Evolutionary conservation across 139 green algal genomes (phyloP), one percentile per base, ranked within the genome.

Genomic region (Zygnema cylindricum): DNA sequence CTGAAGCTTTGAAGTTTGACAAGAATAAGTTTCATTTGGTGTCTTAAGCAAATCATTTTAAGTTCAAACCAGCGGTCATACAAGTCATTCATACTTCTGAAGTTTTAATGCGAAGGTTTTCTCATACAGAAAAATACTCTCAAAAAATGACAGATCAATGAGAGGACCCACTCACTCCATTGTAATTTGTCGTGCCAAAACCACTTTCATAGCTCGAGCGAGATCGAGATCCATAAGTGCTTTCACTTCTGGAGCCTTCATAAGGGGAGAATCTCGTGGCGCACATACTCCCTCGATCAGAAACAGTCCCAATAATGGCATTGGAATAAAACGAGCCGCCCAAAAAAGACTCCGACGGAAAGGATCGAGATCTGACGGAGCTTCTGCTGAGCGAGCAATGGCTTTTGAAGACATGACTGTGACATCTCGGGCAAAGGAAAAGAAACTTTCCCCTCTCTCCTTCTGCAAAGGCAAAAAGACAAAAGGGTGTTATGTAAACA

Each of bases 271-370:
- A 93, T 55, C 86, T 33, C 39, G 35, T 2, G 71, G 86, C 23
- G 85, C 73, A 36, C 84, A 91, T 49, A 92, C 71, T 16, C 87
- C 42, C 55, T 91, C 42, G 22, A 92, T 91, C 43, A 92, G 38
- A 39, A 92, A 40, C 69, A 92, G 88, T n/a, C 75, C 88, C 3
- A 92, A 69, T n/a, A 92, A 35, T 1, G 88, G 88, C 88, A 92
- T 92, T 39, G 88, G 88, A 2, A 92, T 73, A 40, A 92, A 92
- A 1, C 84, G 86, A 33, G 78, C 79, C n/a, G 55, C 33, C 81
- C 63, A 85, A 3, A 87, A 81, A 0, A 91, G 81, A 16, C 22
- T 43, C 16, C 86, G 23, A 21, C 78, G 78, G 40, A 81, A 38
- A 39, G 86, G 85, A 1, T 91, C 75, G 33, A 78, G 76, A 35